These are phyloP conservation scores for Cyclotella baltica DNA, from an alignment of 108 stramenopile genomes.

Conservation along the genomic window DNA sequence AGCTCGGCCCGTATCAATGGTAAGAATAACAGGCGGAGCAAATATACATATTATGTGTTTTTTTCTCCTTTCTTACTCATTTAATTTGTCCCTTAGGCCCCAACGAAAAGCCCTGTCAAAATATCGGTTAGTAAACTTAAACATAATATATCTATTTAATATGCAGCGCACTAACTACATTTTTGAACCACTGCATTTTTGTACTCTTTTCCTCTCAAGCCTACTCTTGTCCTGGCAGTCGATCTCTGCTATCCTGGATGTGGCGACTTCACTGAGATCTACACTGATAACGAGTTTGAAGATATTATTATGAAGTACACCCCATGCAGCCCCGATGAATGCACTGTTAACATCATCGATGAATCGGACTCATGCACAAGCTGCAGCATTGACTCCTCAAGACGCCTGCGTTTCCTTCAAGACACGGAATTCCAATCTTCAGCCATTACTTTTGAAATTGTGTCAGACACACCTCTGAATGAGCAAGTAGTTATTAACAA, in stretches of 20 bases:
- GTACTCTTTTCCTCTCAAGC: neutral
- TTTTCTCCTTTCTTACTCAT: neutral
- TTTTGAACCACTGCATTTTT: neutral
- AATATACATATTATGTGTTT: too few species aligned
- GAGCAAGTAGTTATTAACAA: neutral
- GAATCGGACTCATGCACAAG: neutral
- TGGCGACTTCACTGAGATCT: neutral
- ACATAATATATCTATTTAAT: neutral
- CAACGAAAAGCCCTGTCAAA: neutral
- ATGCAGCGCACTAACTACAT: neutral
- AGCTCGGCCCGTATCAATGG: neutral
- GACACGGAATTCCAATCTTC: neutral
- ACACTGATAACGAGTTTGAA: constrained; percentile 13
- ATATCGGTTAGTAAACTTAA: neutral
- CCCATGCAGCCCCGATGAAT: neutral
- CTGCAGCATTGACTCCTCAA: neutral
- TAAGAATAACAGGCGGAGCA: neutral
- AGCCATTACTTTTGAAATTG: constrained; percentile 12
- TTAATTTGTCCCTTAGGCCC: neutral
- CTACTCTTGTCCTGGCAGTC: constrained; percentile 1
- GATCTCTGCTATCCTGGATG: constrained; percentile 21
- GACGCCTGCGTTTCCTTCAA: neutral
- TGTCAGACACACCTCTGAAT: neutral
- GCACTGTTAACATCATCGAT: neutral
- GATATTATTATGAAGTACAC: constrained; percentile 16